phyloP scores from a whole-genome alignment of 2,329 filamentous ascomycete species.

The Hymenoscyphus albidus region DNA sequence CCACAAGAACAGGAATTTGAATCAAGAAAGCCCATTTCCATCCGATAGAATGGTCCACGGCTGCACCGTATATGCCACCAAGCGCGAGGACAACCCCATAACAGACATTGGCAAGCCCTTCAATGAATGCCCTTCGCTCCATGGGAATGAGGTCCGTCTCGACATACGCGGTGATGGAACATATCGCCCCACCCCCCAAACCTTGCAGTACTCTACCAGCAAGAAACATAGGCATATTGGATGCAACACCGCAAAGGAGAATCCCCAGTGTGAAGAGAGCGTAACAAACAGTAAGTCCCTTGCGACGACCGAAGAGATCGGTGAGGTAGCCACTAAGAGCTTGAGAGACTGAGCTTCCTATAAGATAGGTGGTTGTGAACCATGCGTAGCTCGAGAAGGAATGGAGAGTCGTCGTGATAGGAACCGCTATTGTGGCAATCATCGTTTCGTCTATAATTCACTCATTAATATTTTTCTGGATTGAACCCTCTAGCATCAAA shows the following conservation, averaged over 20 bases:
- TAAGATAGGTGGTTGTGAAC: no score
- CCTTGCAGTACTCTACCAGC: constrained; percentile 50
- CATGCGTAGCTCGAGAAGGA: no score
- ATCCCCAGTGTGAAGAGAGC: constrained; percentile 60
- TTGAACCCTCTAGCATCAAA: no score
- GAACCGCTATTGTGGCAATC: no score
- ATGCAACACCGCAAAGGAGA: constrained; percentile 59
- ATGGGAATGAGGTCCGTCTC: constrained; percentile 66
- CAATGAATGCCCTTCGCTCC: constrained; percentile 65
- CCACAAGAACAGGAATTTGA: constrained; percentile 55
- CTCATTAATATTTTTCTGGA: no score
- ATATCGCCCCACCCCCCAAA: constrained; percentile 66
- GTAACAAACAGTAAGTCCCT: constrained; percentile 60
- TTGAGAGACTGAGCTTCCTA: constrained; percentile 52
- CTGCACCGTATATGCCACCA: constrained; percentile 65
- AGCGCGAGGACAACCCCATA: constrained; percentile 57
- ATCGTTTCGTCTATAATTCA: no score
- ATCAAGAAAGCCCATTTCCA: constrained; percentile 72
- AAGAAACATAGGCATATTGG: constrained; percentile 59
- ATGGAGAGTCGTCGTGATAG: no score
- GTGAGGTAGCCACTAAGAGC: constrained; percentile 66
- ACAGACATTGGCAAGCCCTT: constrained; percentile 66
- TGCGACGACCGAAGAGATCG: constrained; percentile 66
- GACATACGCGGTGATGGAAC: constrained; percentile 63
- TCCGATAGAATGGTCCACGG: constrained; percentile 65